These are phyloP conservation scores for Diaporthe caulivora DNA, from an alignment of 2,329 filamentous ascomycete species.

Conservation along the genomic window DNA sequence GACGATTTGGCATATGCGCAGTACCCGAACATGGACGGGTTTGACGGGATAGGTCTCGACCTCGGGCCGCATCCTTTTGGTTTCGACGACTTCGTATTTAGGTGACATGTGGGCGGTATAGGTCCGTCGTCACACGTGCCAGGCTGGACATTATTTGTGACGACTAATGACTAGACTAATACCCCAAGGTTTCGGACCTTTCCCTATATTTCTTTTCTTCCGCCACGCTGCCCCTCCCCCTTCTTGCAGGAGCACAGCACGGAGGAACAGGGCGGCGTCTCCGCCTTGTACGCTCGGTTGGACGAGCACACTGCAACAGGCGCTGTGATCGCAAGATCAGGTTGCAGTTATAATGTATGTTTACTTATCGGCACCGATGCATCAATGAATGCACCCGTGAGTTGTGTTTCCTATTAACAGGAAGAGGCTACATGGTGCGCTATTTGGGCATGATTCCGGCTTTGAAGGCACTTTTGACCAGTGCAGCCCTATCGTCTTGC, in stretches of 20 bases:
- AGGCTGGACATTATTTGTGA: not conserved
- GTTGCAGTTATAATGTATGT: not conserved
- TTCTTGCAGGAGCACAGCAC: not conserved
- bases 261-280: not conserved
- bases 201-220: not conserved
- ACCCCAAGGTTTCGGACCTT: not conserved
- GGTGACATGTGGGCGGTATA: not conserved
- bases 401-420: not conserved
- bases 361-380: not conserved
- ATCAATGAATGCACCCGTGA: not conserved
- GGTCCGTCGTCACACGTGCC: not conserved
- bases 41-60: not conserved
- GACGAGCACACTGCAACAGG: not conserved
- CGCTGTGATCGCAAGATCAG: not conserved
- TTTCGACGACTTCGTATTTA: not conserved
- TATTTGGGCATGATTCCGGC: not conserved
- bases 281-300: not conserved
- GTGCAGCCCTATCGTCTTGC: not conserved
- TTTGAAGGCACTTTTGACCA: not conserved
- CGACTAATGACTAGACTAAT: slow-evolving; percentile 23
- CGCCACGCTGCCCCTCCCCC: not conserved
- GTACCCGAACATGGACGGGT: no score
- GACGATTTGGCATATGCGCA: not conserved
- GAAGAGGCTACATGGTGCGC: no score
- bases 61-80: not conserved